phyloP scores from a whole-genome alignment of 805 yeast genomes.

The Cyberlindnera nakhonratchasimensis region DNA sequence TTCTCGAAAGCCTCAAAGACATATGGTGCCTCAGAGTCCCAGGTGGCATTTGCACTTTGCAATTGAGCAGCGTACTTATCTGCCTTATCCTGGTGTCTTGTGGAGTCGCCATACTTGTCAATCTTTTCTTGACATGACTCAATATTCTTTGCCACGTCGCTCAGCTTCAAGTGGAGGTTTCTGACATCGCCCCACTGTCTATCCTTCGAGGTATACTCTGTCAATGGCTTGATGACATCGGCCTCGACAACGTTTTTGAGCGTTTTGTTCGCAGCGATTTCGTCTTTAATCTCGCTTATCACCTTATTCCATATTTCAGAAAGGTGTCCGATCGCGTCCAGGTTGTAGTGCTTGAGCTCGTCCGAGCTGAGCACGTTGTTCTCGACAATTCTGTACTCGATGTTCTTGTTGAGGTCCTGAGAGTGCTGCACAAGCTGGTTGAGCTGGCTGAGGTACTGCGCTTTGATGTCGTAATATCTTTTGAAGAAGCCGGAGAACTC shows the following conservation, averaged over 20 bases:
- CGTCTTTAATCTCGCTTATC: conserved; percentile 40
- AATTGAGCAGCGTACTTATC: conserved; percentile 39
- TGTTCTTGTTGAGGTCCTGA: conserved; percentile 32
- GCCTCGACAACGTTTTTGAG: conserved; percentile 44
- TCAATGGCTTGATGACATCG: conserved; percentile 55
- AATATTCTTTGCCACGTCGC: conserved; percentile 40
- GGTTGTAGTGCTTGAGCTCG: conserved; percentile 46
- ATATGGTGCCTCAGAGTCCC: conserved; percentile 78
- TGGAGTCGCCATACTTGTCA: conserved; percentile 32
- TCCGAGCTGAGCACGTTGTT: conserved; percentile 40
- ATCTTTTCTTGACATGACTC: conserved; percentile 40
- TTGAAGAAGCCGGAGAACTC: conserved; percentile 61
- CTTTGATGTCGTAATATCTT: conserved; percentile 32
- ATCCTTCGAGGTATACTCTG: conserved; percentile 50
- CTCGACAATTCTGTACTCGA: conserved; percentile 32
- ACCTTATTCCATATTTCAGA: conserved; percentile 43
- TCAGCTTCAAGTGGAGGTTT: conserved; percentile 39
- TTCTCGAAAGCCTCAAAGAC: conserved; percentile 72
- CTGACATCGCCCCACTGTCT: conserved; percentile 53
- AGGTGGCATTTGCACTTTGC: conserved; percentile 47
- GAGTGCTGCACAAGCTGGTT: conserved; percentile 20
- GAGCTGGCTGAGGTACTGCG: conserved; percentile 23
- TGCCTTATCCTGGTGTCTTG: conserved; percentile 24
- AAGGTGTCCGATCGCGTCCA: conserved; percentile 45
- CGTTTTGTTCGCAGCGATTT: conserved; percentile 47